Evolutionary conservation across 192 early-diverging fungal genomes (phyloP), one percentile per base, ranked within the genome.

Genomic region (Cladochytrium replicatum): DNA sequence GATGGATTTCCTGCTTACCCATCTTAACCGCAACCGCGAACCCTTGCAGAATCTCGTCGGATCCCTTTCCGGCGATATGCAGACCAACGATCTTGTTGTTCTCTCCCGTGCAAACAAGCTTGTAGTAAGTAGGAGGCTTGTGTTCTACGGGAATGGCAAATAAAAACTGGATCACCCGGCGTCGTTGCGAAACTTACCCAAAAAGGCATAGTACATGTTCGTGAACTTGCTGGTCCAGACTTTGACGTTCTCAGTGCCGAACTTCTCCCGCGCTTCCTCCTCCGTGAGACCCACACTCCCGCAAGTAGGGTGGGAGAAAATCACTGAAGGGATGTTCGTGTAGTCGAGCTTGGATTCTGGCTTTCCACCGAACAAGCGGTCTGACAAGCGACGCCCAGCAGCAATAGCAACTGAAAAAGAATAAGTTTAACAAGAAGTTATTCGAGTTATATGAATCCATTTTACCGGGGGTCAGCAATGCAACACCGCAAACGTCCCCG

Each of bases 21-120:
- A 98, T 96, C 68, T 91, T 90, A 43, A 98, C 63, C 19, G 95
- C 95, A 27, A 99, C 91, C 34, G 86, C 82, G 65, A 99, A 96
- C 28, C 95, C 93, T 77, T 98, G 92, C 47, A 98, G 62, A 48
- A 78, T 72, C 50, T 78, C 76, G 59, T 93, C 93, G 53, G 81
- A 83, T 3, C 82, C 88, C 43, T 74, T 74, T 29, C 95, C 95
- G 43, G 95, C 78, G 27, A 99, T 58, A 60, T 99, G 95, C 44
- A 96, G 64, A 45, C 95, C 95, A 29, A 99, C 89, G 39, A 99
- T 90, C 60, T 88, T 88, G 71, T 99, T 93, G 41, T 95, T 82
- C n/a, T 80, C 68, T 26, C 87, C 88, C 6, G 71, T 71, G 29
- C 86, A 86, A 11, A 99, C 64, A 22, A 99, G 73, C 72, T 99